Conservation (phyloP, 108 stramenopile species). For the Ochromonas danica region DNA sequence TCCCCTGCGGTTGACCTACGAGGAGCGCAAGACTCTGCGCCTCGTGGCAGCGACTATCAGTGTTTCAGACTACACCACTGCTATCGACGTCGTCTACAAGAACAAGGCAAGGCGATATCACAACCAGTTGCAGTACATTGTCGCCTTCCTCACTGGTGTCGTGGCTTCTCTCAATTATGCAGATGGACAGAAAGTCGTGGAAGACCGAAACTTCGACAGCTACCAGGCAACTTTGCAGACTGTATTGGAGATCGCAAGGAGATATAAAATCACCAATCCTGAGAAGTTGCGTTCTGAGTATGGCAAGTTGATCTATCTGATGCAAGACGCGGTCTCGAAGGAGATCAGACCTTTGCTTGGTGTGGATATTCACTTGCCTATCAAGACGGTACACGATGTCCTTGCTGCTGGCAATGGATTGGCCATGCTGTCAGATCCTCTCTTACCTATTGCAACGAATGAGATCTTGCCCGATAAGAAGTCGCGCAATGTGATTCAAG, state of each 20-base stretch:
- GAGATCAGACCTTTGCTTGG: slow-evolving; percentile 39
- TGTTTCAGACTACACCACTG: slow-evolving; percentile 65
- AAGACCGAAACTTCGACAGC: slow-evolving; percentile 39
- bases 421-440: slow-evolving; percentile 42
- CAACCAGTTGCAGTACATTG: slow-evolving; percentile 58
- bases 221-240: slow-evolving; percentile 53
- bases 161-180: slow-evolving; percentile 64
- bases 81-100: slow-evolving; percentile 55
- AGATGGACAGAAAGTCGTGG: slow-evolving; percentile 54
- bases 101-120: slow-evolving; percentile 38
- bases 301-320: slow-evolving; percentile 70
- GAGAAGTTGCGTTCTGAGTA: slow-evolving; percentile 77
- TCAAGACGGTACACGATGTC: slow-evolving; percentile 50
- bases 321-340: slow-evolving; percentile 66
- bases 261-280: slow-evolving; percentile 82
- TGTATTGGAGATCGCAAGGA: slow-evolving; percentile 67
- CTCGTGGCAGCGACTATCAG: slow-evolving; percentile 67
- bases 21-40: slow-evolving; percentile 65
- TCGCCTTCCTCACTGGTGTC: slow-evolving; percentile 62
- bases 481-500: slow-evolving; percentile 59
- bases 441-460: slow-evolving; percentile 60
- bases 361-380: slow-evolving; percentile 38
- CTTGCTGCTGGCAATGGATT: slow-evolving; percentile 42
- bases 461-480: slow-evolving; percentile 67
- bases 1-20: slow-evolving; percentile 64